These are phyloP conservation scores for Stachybotrys echinatus DNA, from an alignment of 2,329 filamentous ascomycete genomes.

Conservation along the genomic window DNA sequence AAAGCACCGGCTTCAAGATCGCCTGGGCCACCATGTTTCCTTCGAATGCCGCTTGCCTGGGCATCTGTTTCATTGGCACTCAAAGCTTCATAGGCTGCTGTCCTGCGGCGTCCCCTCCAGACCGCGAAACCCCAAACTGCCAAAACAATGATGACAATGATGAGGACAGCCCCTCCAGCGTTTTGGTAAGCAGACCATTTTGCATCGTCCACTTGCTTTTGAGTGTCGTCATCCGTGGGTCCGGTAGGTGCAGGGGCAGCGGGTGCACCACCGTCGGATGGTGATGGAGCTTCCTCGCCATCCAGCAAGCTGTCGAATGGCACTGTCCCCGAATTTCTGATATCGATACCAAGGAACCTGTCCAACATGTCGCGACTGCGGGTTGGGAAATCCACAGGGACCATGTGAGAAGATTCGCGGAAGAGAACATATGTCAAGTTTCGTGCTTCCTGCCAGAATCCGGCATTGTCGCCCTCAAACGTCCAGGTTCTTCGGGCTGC, in stretches of 20 bases:
- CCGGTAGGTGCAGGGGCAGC: slow-evolving; percentile 46
- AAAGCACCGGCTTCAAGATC: slow-evolving; percentile 62
- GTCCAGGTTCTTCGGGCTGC: slow-evolving; percentile 92
- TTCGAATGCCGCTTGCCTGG: slow-evolving; percentile 35
- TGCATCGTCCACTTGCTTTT: slow-evolving; percentile 71
- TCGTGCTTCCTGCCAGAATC: slow-evolving; percentile 89
- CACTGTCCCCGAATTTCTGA: slow-evolving; percentile 76
- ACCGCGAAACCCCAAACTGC: slow-evolving; percentile 69
- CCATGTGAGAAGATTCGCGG: slow-evolving; percentile 96
- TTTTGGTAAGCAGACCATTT: slow-evolving; percentile 87
- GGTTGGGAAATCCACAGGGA: slow-evolving; percentile 87
- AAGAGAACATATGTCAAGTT: slow-evolving; percentile 95
- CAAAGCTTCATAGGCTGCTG: slow-evolving; percentile 49
- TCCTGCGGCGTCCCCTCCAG: slow-evolving; percentile 56
- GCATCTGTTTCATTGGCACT: slow-evolving; percentile 26
- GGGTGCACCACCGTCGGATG: slow-evolving; percentile 55
- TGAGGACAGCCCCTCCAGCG: slow-evolving; percentile 78
- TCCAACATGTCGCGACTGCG: slow-evolving; percentile 94
- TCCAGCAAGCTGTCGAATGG: slow-evolving; percentile 78
- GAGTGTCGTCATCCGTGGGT: slow-evolving; percentile 40
- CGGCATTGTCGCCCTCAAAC: slow-evolving; percentile 82
- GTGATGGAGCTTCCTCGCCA: slow-evolving; percentile 75
- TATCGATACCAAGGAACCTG: slow-evolving; percentile 90
- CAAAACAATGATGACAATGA: slow-evolving; percentile 73
- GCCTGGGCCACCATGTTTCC: slow-evolving; percentile 33